phyloP scores from a whole-genome alignment of 202 grass and related monocot genomes.

The Digitaria exilis region DNA sequence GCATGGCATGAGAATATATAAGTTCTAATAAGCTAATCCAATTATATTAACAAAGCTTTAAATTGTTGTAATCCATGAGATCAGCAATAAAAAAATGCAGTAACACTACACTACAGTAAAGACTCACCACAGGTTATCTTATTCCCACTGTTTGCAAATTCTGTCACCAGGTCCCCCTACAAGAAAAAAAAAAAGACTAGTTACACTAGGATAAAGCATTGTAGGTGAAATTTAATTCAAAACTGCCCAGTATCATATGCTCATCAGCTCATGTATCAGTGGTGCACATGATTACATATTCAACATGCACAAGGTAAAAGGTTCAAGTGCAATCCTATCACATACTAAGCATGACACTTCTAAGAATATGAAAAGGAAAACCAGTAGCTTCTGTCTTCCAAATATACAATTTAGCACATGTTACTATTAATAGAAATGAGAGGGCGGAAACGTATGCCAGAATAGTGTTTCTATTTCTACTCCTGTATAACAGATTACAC shows the following conservation, averaged over 20 bases:
- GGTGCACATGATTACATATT: constrained; percentile 9
- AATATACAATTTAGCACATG: constrained; percentile 28
- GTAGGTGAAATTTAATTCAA: constrained; percentile 14
- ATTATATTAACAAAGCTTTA: neutral
- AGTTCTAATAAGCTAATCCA: constrained; percentile 7
- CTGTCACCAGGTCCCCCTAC: constrained; percentile 84
- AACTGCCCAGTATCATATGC: neutral
- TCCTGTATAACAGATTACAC: neutral
- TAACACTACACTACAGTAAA: constrained; percentile 16
- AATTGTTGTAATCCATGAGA: constrained; percentile 15
- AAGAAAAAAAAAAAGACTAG: constrained; percentile 43
- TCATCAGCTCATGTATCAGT: constrained; percentile 9
- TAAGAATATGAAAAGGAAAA: neutral
- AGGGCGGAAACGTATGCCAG: neutral
- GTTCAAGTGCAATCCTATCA: constrained; percentile 11
- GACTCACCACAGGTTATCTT: constrained; percentile 92
- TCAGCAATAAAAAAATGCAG: constrained; percentile 7
- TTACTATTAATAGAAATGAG: constrained; percentile 15
- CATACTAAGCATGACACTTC: neutral
- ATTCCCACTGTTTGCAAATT: constrained; percentile 67
- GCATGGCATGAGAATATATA: neutral
- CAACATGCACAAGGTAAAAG: constrained; percentile 10
- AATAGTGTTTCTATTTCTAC: neutral
- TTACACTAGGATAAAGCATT: constrained; percentile 32
- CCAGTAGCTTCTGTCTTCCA: neutral